These are phyloP conservation scores for Salvia splendens DNA, from an alignment of 257 asterid genomes.

Conservation along the genomic window DNA sequence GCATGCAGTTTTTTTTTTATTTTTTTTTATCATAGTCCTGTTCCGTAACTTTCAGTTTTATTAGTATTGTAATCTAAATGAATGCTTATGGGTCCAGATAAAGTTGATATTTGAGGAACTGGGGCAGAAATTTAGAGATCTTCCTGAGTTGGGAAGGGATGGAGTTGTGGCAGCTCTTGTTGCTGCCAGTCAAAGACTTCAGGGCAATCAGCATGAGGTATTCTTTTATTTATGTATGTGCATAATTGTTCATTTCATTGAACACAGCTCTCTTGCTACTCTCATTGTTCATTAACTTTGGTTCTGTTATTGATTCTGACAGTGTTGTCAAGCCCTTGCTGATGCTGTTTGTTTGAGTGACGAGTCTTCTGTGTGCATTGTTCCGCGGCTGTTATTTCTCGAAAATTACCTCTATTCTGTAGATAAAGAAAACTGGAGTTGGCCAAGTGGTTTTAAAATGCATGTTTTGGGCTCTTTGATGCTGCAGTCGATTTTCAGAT, in stretches of 20 bases:
- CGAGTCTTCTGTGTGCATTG: slow-evolving; percentile 62
- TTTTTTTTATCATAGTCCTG: slow-evolving; percentile 1
- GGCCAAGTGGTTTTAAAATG: slow-evolving; percentile 76
- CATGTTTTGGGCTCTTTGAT: slow-evolving; percentile 86
- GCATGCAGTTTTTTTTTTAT: background rate
- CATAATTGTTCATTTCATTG: too few species aligned
- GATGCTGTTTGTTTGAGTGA: slow-evolving; percentile 59
- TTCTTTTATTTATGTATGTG: background rate
- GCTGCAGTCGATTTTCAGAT: slow-evolving; percentile 76
- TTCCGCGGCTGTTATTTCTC: slow-evolving; percentile 74
- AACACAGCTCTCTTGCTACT: background rate
- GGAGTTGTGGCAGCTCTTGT: slow-evolving; percentile 92
- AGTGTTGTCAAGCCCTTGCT: slow-evolving; percentile 92
- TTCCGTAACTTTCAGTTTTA: background rate
- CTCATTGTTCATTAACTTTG: slow-evolving; percentile 21
- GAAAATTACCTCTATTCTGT: slow-evolving; percentile 56
- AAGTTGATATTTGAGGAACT: slow-evolving; percentile 75
- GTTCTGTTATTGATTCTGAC: slow-evolving; percentile 35
- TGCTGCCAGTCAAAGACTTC: slow-evolving; percentile 82
- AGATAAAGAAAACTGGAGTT: slow-evolving; percentile 74
- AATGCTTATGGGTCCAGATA: slow-evolving; percentile 49
- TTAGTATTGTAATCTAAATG: slow-evolving; percentile 26
- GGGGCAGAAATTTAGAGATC: slow-evolving; percentile 65
- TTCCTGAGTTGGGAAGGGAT: slow-evolving; percentile 74
- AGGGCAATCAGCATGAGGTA: slow-evolving; percentile 64